phyloP scores from a whole-genome alignment of 2,329 filamentous ascomycete species.

The Trematosphaeria pertusa region DNA sequence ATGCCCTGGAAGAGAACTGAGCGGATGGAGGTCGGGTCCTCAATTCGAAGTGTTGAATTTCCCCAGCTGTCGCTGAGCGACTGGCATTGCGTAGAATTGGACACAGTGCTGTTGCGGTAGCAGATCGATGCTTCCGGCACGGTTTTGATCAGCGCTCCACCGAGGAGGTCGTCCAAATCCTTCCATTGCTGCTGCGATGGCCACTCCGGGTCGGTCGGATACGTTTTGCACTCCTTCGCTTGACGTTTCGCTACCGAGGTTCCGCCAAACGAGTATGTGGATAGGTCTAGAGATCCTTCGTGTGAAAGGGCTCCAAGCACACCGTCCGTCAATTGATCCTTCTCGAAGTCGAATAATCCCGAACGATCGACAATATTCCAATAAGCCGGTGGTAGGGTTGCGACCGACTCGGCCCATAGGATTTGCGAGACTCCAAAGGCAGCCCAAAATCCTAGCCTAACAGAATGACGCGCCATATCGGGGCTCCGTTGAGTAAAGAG shows the following conservation, averaged over 20 bases:
- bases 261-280: too few relatives aligned
- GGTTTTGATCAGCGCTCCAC: conserved; percentile 24
- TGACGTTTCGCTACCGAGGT: background rate
- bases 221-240: conserved; percentile 23
- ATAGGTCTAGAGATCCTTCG: too few relatives aligned
- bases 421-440: background rate
- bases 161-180: conserved; percentile 22
- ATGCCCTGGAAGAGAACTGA: conserved; percentile 32
- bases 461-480: too few relatives aligned
- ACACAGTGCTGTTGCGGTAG: conserved; percentile 25
- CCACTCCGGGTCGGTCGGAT: conserved; percentile 27
- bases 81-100: conserved; percentile 20
- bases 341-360: conserved; percentile 4
- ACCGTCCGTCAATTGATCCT: background rate
- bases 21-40: conserved; percentile 32
- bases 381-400: too few relatives aligned
- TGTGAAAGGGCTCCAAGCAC: too few relatives aligned
- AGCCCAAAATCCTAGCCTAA: too few relatives aligned
- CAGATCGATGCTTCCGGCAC: conserved; percentile 31
- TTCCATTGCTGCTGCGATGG: conserved; percentile 23
- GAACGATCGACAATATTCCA: too few relatives aligned
- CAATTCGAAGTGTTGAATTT: conserved; percentile 13
- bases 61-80: conserved; percentile 18
- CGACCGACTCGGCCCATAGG: background rate
- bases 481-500: too few relatives aligned